A percentile compares a stretch with the other conserved stretches of the same genome.
Conservation (phyloP, 1,284 basidiomycete genomes). For the Cryptococcus hybrid region DNA sequence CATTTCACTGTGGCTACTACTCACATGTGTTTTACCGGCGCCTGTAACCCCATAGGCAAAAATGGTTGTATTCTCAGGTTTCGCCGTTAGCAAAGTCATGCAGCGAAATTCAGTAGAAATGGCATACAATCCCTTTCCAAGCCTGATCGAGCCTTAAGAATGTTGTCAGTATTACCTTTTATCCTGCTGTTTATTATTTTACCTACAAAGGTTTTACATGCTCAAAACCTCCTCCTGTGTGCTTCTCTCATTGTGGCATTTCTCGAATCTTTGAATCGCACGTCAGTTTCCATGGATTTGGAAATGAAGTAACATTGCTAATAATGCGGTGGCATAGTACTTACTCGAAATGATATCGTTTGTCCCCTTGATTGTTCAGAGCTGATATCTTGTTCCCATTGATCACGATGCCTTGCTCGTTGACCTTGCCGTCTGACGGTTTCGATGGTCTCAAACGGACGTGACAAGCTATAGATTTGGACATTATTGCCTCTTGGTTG, state of each 20-base stretch:
- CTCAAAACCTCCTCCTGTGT: constrained; percentile 27
- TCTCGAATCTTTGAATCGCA: constrained; percentile 15
- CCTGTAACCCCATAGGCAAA: constrained; percentile 42
- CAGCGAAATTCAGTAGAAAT: background rate
- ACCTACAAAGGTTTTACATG: constrained; percentile 26
- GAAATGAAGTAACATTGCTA: background rate
- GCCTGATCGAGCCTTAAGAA: constrained; percentile 21
- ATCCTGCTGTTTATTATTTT: background rate
- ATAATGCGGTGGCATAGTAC: constrained; percentile 9
- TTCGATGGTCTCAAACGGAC: constrained; percentile 20
- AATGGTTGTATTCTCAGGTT: constrained; percentile 27
- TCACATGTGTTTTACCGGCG: constrained; percentile 41
- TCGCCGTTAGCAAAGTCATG: background rate
- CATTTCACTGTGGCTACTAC: background rate
- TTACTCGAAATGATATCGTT: constrained; percentile 17
- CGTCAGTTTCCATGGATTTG: constrained; percentile 21
- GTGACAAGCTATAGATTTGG: constrained; percentile 15
- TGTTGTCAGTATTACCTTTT: background rate
- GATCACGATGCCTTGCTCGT: constrained; percentile 13
- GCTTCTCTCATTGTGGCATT: constrained; percentile 18
- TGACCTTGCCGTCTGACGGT: constrained; percentile 11
- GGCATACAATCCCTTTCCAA: constrained; percentile 24
- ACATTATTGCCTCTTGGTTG: background rate
- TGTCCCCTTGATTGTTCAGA: constrained; percentile 9
- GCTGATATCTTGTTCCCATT: constrained; percentile 13